Percentiles rank a stretch among this genome's conserved stretches.
Conservation (phyloP, 164 flowering plant genomes). For the Magnolia changhungtana region DNA sequence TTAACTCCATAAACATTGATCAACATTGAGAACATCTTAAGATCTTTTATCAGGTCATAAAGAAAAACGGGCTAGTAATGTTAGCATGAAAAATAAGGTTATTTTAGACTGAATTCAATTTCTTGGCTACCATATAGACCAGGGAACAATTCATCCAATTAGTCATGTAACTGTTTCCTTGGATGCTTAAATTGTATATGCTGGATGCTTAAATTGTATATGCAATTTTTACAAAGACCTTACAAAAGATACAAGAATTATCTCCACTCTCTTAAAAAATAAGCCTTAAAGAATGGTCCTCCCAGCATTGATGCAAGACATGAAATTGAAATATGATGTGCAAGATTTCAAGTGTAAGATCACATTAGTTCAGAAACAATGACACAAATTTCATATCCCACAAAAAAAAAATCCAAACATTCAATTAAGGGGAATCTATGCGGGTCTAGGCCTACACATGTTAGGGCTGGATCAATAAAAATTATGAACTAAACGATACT, state of each 20-base stretch:
- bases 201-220: conserved; percentile 2
- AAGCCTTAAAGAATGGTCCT: too few relatives aligned
- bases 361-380: too few relatives aligned
- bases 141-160: neutral
- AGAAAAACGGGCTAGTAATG: neutral
- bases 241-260: neutral
- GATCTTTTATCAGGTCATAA: neutral
- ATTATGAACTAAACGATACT: too few relatives aligned
- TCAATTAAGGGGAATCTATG: too few relatives aligned
- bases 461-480: too few relatives aligned
- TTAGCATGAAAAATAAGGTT: neutral
- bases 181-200: conserved; percentile 1
- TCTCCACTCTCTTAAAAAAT: too few relatives aligned
- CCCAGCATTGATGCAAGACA: neutral
- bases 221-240: neutral
- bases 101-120: neutral
- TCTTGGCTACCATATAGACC: neutral
- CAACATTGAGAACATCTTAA: neutral
- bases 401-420: too few relatives aligned
- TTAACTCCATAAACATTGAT: neutral
- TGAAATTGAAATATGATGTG: too few relatives aligned
- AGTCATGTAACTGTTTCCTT: neutral
- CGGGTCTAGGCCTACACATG: too few relatives aligned
- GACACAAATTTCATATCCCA: too few relatives aligned
- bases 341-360: too few relatives aligned